These are phyloP conservation scores for Guyanaporus albipodus DNA, from an alignment of 768 basidiomycete species.

Conservation along the genomic window DNA sequence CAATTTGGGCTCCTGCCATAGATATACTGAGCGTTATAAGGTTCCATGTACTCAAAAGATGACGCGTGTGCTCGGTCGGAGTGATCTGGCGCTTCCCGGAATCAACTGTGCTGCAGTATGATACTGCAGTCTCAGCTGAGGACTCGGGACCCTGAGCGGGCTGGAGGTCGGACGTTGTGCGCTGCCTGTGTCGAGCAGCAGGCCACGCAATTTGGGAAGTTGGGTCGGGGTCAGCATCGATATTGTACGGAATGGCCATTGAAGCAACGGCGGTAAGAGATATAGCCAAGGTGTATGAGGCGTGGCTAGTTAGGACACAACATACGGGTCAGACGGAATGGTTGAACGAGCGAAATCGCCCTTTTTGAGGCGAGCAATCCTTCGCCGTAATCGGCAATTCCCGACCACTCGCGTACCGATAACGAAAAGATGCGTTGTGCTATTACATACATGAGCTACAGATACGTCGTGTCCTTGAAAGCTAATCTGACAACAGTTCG, in stretches of 20 bases:
- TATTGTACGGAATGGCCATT: slow-evolving; percentile 59
- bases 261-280: slow-evolving; percentile 12
- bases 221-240: slow-evolving; percentile 64
- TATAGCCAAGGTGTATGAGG: no score
- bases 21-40: slow-evolving; percentile 82
- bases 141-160: slow-evolving; percentile 20
- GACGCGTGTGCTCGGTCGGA: slow-evolving; percentile 24
- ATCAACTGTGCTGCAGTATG: slow-evolving; percentile 34
- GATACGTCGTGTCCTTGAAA: slow-evolving; percentile 16
- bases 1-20: slow-evolving; percentile 92
- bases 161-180: slow-evolving; percentile 22
- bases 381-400: slow-evolving; percentile 21
- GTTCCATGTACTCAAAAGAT: slow-evolving; percentile 52
- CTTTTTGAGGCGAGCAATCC: slow-evolving; percentile 15
- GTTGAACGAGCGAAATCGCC: slow-evolving; percentile 1
- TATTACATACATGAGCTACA: no score
- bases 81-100: slow-evolving; percentile 19
- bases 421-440: slow-evolving; percentile 4
- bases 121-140: slow-evolving; percentile 18
- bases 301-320: no score
- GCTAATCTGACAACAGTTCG: slow-evolving; percentile 27
- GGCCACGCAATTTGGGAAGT: slow-evolving; percentile 81
- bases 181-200: slow-evolving; percentile 36
- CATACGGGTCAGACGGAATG: no score
- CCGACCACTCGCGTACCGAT: slow-evolving; percentile 9